Evolutionary conservation across 2,329 filamentous ascomycete genomes (phyloP), one percentile per base, ranked within the genome.

Genomic region (Chrysoporthe deuterocubensis): DNA sequence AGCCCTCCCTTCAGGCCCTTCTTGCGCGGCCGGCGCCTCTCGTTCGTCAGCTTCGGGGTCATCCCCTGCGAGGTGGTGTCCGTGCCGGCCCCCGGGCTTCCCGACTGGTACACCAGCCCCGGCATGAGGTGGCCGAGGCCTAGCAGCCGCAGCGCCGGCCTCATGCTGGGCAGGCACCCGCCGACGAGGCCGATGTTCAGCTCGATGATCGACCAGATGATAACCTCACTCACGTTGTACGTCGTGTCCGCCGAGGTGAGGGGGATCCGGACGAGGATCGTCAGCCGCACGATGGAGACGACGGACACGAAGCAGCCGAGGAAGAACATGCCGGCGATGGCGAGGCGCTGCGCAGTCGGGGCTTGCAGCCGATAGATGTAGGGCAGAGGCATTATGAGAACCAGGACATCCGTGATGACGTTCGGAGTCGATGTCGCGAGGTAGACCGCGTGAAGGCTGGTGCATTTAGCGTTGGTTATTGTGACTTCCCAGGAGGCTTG

Each of bases 101-200:
- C 50, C 11, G 50, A 11, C 50, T 21, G 26, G 50, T 52, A 52
- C 21, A 26, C 50, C 21, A 52, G 50, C 21, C 50, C 50, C 50
- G 50, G 50, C 50, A 52, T 5, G 50, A 52, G 4, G 11, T 21
- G 50, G 50, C 32, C 50, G 4, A 52, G 50, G 11, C 21, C 21
- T 21, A 52, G 50, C 50, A 52, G 50, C 50, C 50, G 50, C 50
- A 52, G 50, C n/a, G 50, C 50, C 50, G 50, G 50, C 21, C 14
- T 52, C 50, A 52, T 52, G 50, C 50, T 52, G 21, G 50, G 50
- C 11, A 52, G 50, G 26, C 50, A 52, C 21, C 11, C 50, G 21
- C 50, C 50, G 21, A 52, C 32, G 50, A 52, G 50, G 21, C 50
- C 50, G 4, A 52, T 14, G 21, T 52, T 52, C 2, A 52, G 50